Conservation (phyloP, 2,329 filamentous ascomycete genomes). For the Microcera coccophila region DNA sequence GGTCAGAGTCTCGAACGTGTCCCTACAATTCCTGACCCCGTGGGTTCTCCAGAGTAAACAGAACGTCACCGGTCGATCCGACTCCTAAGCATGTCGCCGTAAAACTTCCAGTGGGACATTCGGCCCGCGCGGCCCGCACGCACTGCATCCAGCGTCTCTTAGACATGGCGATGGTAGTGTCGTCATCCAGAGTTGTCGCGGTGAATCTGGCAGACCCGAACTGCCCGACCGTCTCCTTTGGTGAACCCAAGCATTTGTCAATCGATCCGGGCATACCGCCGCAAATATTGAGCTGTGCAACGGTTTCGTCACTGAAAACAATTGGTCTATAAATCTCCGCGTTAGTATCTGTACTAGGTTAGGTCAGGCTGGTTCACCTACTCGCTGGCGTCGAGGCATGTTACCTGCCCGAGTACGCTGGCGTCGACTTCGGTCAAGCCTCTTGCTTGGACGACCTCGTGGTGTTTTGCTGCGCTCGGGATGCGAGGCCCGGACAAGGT, state of each 20-base stretch:
- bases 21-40: conserved; percentile 1
- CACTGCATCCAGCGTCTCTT: conserved; percentile 53
- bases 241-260: conserved; percentile 40
- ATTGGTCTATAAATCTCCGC: conserved; percentile 30
- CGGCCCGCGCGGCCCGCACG: conserved; percentile 48
- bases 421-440: conserved; percentile 38
- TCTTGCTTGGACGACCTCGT: conserved; percentile 42
- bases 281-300: conserved; percentile 48
- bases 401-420: conserved; percentile 37
- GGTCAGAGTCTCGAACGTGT: too few relatives aligned
- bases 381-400: conserved; percentile 40
- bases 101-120: conserved; percentile 49
- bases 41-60: conserved; percentile 35
- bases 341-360: neutral
- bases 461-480: conserved; percentile 39
- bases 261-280: conserved; percentile 48
- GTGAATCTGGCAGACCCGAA: conserved; percentile 47
- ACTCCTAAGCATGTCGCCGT: conserved; percentile 45
- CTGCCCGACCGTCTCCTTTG: conserved; percentile 41
- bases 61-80: conserved; percentile 44
- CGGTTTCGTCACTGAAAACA: conserved; percentile 47
- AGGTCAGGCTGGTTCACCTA: conserved; percentile 24
- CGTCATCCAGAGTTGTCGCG: conserved; percentile 39
- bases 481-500: conserved; percentile 29
- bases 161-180: conserved; percentile 49